Percentiles rank a stretch among this genome's conserved stretches.
Evolutionary conservation across 2,329 filamentous ascomycete species (phyloP).

Genomic region (Amauroascus niger): DNA sequence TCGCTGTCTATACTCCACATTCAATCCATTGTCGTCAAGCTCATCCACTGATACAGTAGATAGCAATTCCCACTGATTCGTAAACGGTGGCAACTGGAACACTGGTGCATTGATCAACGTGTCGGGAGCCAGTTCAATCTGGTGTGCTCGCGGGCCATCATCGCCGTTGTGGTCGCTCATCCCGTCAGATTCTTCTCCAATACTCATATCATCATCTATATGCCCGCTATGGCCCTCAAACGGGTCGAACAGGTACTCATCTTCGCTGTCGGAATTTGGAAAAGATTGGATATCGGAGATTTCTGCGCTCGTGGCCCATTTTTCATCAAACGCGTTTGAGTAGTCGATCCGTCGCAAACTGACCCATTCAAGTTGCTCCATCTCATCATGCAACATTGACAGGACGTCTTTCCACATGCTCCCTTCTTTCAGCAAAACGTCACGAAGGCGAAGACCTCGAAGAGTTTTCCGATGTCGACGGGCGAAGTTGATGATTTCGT

Average conservation of each 20-base stretch:
- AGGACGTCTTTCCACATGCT: conserved; percentile 55
- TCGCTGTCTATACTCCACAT: conserved; percentile 27
- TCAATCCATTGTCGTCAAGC: conserved; percentile 31
- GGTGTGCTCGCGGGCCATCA: conserved; percentile 17
- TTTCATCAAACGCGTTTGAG: conserved; percentile 44
- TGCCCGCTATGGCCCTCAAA: conserved; percentile 12
- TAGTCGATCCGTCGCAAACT: conserved; percentile 55
- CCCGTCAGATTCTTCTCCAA: conserved; percentile 19
- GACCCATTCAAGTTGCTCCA: conserved; percentile 51
- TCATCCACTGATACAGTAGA: conserved; percentile 25
- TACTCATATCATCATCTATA: conserved; percentile 14
- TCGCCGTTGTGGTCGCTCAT: conserved; percentile 18
- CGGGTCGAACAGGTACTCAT: conserved; percentile 16
- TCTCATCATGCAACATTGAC: conserved; percentile 45
- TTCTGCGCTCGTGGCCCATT: conserved; percentile 20
- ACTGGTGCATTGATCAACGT: conserved; percentile 13
- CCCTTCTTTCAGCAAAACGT: conserved; percentile 52
- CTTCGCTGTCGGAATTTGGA: conserved; percentile 17
- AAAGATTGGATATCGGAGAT: conserved; percentile 18
- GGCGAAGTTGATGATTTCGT: conserved; percentile 51
- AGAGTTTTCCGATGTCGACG: conserved; percentile 48
- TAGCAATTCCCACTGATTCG: conserved; percentile 21
- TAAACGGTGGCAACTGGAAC: conserved; percentile 12
- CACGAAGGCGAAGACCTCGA: conserved; percentile 49
- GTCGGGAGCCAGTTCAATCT: conserved; percentile 19